phyloP scores from a whole-genome alignment of 352 stramenopile species.

The Peronospora belbahrii region DNA sequence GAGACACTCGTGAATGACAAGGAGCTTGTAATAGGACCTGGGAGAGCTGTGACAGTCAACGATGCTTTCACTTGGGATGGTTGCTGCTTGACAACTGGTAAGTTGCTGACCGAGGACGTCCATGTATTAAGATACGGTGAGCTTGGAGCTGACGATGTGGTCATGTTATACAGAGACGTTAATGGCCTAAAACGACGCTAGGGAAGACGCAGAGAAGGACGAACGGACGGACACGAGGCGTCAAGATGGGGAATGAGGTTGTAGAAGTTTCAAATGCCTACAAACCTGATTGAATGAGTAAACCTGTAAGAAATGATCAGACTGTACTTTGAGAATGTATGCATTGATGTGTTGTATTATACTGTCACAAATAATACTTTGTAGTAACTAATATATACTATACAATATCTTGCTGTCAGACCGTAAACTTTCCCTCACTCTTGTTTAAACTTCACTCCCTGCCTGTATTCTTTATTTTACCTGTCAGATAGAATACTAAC shows the following conservation, averaged over 20 bases:
- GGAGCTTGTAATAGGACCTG: neutral
- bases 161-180: constrained; percentile 3
- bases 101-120: constrained; percentile 1
- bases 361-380: no score
- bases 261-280: constrained; percentile 24
- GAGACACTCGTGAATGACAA: neutral
- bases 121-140: constrained; percentile 8
- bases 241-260: constrained; percentile 13
- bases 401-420: no score
- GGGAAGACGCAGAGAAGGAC: constrained; percentile 1
- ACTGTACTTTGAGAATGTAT: no score
- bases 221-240: constrained; percentile 5
- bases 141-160: constrained; percentile 5
- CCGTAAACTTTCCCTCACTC: no score
- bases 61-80: no score
- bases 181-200: neutral
- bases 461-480: no score
- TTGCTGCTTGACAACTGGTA: constrained; percentile 1
- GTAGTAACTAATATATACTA: no score
- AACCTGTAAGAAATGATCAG: constrained; percentile 2
- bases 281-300: neutral
- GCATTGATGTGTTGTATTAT: no score
- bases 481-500: no score
- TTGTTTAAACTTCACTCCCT: no score
- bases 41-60: constrained; percentile 9